Conservation (phyloP, 2,329 filamentous ascomycete genomes). For the Penicillium sp. region DNA sequence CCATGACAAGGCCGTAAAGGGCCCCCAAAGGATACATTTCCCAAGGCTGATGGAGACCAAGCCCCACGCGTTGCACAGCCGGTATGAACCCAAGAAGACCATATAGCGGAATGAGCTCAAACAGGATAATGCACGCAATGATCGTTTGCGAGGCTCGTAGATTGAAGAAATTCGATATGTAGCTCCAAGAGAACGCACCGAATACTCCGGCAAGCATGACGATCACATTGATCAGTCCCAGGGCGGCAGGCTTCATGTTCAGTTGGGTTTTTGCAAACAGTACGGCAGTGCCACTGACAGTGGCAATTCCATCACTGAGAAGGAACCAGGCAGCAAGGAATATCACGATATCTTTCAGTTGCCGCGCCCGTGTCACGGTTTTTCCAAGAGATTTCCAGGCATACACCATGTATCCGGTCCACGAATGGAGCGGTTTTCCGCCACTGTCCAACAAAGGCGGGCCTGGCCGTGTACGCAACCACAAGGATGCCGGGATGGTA, state of each 20-base stretch:
- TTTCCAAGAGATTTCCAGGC: slow-evolving; percentile 80
- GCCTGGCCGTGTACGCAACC: slow-evolving; percentile 79
- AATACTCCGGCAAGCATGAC: slow-evolving; percentile 73
- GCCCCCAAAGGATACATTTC: slow-evolving; percentile 92
- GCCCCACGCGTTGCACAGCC: slow-evolving; percentile 62
- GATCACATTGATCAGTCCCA: slow-evolving; percentile 90
- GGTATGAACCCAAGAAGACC: slow-evolving; percentile 81
- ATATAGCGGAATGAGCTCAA: slow-evolving; percentile 87
- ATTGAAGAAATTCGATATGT: slow-evolving; percentile 59
- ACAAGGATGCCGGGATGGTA: slow-evolving; percentile 76
- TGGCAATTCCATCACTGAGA: slow-evolving; percentile 86
- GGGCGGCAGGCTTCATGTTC: slow-evolving; percentile 75
- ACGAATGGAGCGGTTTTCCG: slow-evolving; percentile 41
- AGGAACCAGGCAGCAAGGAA: slow-evolving; percentile 92
- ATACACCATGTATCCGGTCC: slow-evolving; percentile 65
- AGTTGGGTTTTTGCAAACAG: slow-evolving; percentile 91
- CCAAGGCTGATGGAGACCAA: slow-evolving; percentile 86
- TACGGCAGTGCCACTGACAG: slow-evolving; percentile 86
- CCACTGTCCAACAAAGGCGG: slow-evolving; percentile 55
- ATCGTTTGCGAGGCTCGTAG: slow-evolving; percentile 79
- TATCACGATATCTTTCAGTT: slow-evolving; percentile 68
- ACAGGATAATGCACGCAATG: slow-evolving; percentile 77
- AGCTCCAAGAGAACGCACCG: slow-evolving; percentile 84
- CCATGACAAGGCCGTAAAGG: slow-evolving; percentile 85
- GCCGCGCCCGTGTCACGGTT: slow-evolving; percentile 65